Base-by-base conservation (phyloP, 2,329 filamentous ascomycete species). In the Fusarium palustre region DNA sequence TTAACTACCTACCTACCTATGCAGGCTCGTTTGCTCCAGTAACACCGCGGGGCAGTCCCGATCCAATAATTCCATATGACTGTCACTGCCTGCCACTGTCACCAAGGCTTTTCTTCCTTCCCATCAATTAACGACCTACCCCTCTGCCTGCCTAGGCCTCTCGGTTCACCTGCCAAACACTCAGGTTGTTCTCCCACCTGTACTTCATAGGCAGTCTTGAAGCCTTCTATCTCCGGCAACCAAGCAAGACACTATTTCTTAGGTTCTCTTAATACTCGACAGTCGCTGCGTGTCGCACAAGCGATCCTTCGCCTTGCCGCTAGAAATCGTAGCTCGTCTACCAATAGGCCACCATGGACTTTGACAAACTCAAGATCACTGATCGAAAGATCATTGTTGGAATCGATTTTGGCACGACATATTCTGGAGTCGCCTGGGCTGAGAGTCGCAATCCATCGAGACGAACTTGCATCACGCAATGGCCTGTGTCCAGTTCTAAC, bases 341-440 rank as follows among this genome's bases (percentile, higher is more conserved):
- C 10, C 24, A 43, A 43, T 10, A 31, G 8, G 7, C n/a, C 34
- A 55, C 9, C 6, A 80, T 81, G 79, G 78, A 81, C 18, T 79
- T 80, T 36, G 77, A 80, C 38, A 76, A 75, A 52, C 73, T 80
- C 49, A 73, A 72, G 42, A 75, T 75, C 30, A 71, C 66, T 28
- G 78, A 79, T 25, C 79, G 79, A 55, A 82, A 79, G 68, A 79
- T 85, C 71, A 81, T 85, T 34, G 78, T 85, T 54, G 83, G 82
- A 24, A 82, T 86, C 59, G 85, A 86, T 68, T 86, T 87, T 61
- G 85, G 85, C 13, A 87, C 85, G 18, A 87, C 84, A 0, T 86
- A 83, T 68, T 85, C 84, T 5, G 84, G 84, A 41, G 78, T 86
- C 8, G 83, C 83, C 13, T 86, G 83, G 81, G 81, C 81, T 24